Conservation (phyloP, 208 protist genomes). For the Leptomonas seymouri region DNA sequence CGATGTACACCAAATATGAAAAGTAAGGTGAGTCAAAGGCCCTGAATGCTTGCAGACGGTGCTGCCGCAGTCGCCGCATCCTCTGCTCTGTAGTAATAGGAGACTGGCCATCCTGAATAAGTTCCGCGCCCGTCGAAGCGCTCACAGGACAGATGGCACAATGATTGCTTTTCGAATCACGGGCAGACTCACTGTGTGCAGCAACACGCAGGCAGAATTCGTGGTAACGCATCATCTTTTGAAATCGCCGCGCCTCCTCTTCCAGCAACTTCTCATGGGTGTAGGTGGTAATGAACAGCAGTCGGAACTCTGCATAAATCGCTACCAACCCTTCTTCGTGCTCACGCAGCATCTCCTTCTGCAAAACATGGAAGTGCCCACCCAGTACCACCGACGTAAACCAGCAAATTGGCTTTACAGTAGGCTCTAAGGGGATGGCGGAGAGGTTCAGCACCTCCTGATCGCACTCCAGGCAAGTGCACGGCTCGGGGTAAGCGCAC, state of each 20-base stretch:
- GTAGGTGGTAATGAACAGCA: conserved; percentile 36
- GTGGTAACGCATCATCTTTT: conserved; percentile 46
- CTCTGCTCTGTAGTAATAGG: not conserved
- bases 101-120: not conserved
- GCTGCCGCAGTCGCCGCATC: conserved; percentile 33
- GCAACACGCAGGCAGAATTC: conserved; percentile 41
- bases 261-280: conserved; percentile 33
- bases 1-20: conserved; percentile 41
- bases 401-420: conserved; percentile 38
- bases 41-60: conserved; percentile 31
- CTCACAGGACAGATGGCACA: not conserved
- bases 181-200: not conserved
- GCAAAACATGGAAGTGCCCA: conserved; percentile 26
- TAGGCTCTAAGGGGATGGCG: conserved; percentile 41
- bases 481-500: conserved; percentile 49
- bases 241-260: conserved; percentile 47
- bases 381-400: conserved; percentile 50
- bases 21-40: conserved; percentile 53
- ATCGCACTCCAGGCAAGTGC: conserved; percentile 46
- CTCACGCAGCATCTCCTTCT: conserved; percentile 34
- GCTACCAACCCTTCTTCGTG: conserved; percentile 24
- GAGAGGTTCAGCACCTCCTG: conserved; percentile 61
- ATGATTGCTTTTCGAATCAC: not conserved
- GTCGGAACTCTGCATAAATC: conserved; percentile 24
- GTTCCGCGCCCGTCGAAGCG: not conserved